Conservation (phyloP, 208 protist species). For the Trypanosoma cruzi region DNA sequence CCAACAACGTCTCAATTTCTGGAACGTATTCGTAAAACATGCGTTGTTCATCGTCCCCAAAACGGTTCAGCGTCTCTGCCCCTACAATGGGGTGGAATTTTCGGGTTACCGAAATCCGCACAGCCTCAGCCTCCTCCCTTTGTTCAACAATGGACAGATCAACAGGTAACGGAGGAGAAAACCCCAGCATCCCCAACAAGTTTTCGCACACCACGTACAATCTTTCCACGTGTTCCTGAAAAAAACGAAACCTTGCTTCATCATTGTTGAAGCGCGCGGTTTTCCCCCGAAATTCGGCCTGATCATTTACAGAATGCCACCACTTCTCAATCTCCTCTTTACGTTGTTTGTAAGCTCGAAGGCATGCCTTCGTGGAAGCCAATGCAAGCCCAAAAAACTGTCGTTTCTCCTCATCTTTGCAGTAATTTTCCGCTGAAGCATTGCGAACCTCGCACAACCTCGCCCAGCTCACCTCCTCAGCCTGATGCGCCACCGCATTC, state of each 20-base stretch:
- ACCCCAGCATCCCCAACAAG: conserved; percentile 31
- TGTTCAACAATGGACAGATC: conserved; percentile 19
- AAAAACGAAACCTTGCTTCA: conserved; percentile 20
- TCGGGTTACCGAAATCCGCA: conserved; percentile 7
- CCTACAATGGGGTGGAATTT: conserved; percentile 18
- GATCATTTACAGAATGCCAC: conserved; percentile 24
- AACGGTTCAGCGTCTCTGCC: conserved; percentile 28
- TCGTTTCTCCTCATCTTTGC: conserved; percentile 10
- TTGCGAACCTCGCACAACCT: conserved; percentile 2
- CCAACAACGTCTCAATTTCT: conserved; percentile 4
- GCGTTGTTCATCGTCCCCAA: conserved; percentile 29
- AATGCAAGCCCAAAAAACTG: conserved; percentile 14
- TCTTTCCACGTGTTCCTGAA: conserved; percentile 22
- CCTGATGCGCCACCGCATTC: conserved; percentile 4
- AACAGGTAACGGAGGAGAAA: conserved; percentile 3
- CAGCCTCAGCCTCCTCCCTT: conserved; percentile 1
- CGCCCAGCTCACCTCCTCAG: conserved; percentile 21
- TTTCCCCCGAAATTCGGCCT: conserved; percentile 11
- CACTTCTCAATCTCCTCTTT: conserved; percentile 17
- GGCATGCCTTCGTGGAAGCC: neutral
- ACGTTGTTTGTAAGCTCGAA: conserved; percentile 3
- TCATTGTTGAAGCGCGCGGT: neutral
- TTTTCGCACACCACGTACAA: conserved; percentile 26
- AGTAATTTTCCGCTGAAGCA: neutral
- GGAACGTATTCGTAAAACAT: conserved; percentile 36